phyloP scores from a whole-genome alignment of 2,329 filamentous ascomycete species.

The Domatiomyces catenatus region DNA sequence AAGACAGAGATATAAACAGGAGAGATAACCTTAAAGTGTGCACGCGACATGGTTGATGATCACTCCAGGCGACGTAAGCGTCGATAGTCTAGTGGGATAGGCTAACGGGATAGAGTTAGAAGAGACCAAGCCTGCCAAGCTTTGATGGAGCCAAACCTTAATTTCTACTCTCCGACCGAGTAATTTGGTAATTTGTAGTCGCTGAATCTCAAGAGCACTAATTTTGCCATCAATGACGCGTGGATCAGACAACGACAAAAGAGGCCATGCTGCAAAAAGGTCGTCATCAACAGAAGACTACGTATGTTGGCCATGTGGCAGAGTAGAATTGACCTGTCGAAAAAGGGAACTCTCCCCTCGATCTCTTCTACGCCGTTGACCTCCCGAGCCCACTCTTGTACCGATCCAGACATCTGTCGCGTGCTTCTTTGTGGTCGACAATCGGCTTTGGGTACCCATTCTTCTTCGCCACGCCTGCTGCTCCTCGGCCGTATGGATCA shows the following conservation, averaged over 20 bases:
- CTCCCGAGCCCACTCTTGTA: constrained; percentile 53
- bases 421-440: constrained; percentile 55
- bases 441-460: constrained; percentile 59
- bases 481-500: constrained; percentile 60
- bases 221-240: neutral
- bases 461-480: constrained; percentile 42
- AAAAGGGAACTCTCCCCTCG: neutral
- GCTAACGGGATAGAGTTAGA: neutral
- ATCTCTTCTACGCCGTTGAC: constrained; percentile 25
- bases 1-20: neutral
- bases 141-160: neutral
- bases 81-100: neutral
- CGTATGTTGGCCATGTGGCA: too few species aligned
- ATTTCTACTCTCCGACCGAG: too few species aligned
- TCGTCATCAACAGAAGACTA: neutral
- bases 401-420: constrained; percentile 50
- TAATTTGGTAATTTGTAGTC: too few species aligned
- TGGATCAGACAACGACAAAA: neutral
- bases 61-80: neutral
- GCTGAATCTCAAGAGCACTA: neutral
- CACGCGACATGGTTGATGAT: neutral
- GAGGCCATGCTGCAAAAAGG: neutral
- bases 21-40: neutral
- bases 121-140: neutral
- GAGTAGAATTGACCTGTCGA: neutral